These are phyloP conservation scores for Gynandropsis gynandra DNA, from an alignment of 345 rosid species.

Conservation along the genomic window DNA sequence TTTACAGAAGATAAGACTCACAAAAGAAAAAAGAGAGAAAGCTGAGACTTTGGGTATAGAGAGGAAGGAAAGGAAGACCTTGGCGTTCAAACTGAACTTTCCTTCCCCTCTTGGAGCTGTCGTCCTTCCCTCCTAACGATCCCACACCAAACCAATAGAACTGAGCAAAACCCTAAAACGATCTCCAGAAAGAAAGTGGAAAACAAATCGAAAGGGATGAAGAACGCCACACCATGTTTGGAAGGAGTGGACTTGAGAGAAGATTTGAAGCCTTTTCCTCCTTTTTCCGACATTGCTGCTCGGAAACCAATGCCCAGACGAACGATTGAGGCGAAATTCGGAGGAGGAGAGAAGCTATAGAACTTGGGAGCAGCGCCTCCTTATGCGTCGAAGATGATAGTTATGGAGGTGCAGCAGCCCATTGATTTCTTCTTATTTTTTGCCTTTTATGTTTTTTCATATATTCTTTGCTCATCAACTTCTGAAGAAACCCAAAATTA, in stretches of 20 bases:
- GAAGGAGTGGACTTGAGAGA: slow-evolving; percentile 39
- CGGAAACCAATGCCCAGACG: no score
- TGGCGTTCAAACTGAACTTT: slow-evolving; percentile 43
- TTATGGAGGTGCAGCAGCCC: no score
- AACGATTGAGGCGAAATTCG: no score
- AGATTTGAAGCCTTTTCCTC: slow-evolving; percentile 57
- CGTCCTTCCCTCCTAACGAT: slow-evolving; percentile 44
- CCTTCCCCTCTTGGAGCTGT: slow-evolving; percentile 46
- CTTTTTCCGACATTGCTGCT: slow-evolving; percentile 52
- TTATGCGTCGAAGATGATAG: no score
- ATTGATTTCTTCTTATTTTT: no score
- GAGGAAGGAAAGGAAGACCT: slow-evolving; percentile 32
- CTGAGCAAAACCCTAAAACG: slow-evolving; percentile 5
- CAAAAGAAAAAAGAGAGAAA: background rate
- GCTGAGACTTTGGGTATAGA: slow-evolving; percentile 1
- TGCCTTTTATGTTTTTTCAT: no score
- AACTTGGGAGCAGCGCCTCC: no score
- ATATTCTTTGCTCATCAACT: no score
- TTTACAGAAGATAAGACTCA: background rate
- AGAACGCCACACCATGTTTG: slow-evolving; percentile 23
- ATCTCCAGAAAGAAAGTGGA: background rate
- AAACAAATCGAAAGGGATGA: background rate
- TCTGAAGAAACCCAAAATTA: no score
- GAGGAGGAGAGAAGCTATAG: no score
- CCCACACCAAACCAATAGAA: slow-evolving; percentile 21